Base-by-base conservation (phyloP, 2,329 filamentous ascomycete genomes). In the Cercospora beticola region DNA sequence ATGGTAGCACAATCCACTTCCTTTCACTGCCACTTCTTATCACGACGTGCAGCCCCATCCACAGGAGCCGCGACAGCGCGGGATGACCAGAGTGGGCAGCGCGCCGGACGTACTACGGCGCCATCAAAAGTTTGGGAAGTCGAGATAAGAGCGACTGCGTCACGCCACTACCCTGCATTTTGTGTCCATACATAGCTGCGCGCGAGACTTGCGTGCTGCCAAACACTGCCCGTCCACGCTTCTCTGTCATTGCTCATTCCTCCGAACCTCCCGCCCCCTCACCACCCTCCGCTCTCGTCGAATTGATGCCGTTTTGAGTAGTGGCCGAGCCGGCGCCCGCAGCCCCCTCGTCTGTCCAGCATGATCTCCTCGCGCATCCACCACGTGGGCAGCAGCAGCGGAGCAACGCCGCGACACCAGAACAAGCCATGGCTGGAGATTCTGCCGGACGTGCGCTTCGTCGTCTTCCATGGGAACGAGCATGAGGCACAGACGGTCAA, bases 391-490 rank as follows among this genome's bases (percentile, higher is more conserved):
- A 31, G 31, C 26, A 66, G 40, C 67, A 61, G 64, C 40, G 43
- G 21, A 36, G 61, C 23, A 9, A 36, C 30, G 40, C 30, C 68
- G 52, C 65, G 68, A 49, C 54, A 62, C 23, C 68, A 70, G 46
- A 66, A 67, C 65, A 79, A 77, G 68, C 74, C 77, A 14, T 76
- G 75, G 33, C 73, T 80, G 57, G 83, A 84, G 73, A 83, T 84
- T 72, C 78, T 82, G 67, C 83, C 83, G 40, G 80, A 83, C 68
- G 81, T 79, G 33, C 80, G 81, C 21, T 84, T 84, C 73, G 80
- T 85, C 30, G 83, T 85, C 70, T 84, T 84, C 76, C 79, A 83
- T 71, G 83, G 83, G 74, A 79, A 81, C 72, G 79, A 82, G 66
- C 80, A 82, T 62, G 82, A 84, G 71, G 79, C 82, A 49, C 77